Conservation (phyloP, 1,139 yeast species). For the Kodamaea alishanica region DNA sequence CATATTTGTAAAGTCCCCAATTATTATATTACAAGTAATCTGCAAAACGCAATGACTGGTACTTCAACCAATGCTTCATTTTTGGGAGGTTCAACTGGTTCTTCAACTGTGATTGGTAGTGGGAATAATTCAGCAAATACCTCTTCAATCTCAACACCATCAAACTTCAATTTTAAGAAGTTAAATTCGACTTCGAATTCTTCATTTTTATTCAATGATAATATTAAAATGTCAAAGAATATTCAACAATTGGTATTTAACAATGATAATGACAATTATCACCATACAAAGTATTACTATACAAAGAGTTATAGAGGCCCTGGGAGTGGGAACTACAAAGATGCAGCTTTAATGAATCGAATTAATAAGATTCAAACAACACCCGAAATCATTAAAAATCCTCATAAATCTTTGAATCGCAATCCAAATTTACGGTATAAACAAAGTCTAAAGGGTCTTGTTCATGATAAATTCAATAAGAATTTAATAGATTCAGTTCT, state of each 20-base stretch:
- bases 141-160: neutral
- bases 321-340: constrained; percentile 48
- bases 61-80: neutral
- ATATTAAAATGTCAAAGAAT: constrained; percentile 30
- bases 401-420: constrained; percentile 11
- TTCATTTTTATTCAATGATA: constrained; percentile 23
- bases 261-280: constrained; percentile 34
- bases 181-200: constrained; percentile 20
- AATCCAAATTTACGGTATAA: constrained; percentile 17
- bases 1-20: constrained; percentile 44
- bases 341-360: constrained; percentile 40
- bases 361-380: constrained; percentile 33
- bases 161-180: constrained; percentile 14
- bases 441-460: constrained; percentile 36
- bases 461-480: constrained; percentile 34
- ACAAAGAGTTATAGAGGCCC: constrained; percentile 44
- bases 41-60: constrained; percentile 10
- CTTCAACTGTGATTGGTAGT: no score
- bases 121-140: neutral
- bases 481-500: constrained; percentile 30
- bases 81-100: neutral
- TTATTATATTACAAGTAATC: constrained; percentile 36
- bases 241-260: constrained; percentile 36
- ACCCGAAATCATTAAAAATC: constrained; percentile 14
- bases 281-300: constrained; percentile 39